Percentiles rank a stretch among this genome's conserved stretches.
Conservation (phyloP, 257 asterid genomes). For the Rauvolfia tetraphylla region DNA sequence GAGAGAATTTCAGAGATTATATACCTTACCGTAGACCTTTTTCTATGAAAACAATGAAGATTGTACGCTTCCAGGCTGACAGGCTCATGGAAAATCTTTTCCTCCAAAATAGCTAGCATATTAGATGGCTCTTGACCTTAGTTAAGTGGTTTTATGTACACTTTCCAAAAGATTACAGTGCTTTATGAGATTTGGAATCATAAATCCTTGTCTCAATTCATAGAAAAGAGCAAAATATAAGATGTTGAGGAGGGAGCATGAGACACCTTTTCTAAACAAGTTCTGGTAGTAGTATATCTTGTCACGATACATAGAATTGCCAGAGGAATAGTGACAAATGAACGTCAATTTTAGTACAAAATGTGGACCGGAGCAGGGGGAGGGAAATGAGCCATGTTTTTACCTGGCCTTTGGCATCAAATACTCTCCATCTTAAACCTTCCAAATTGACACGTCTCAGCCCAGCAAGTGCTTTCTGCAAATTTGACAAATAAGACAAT, state of each 20-base stretch:
- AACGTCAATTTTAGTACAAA: not conserved
- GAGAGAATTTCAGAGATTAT: not conserved
- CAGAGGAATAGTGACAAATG: not conserved
- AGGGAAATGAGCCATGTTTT: not conserved
- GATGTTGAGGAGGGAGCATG: too few relatives aligned
- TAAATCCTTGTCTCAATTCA: not conserved
- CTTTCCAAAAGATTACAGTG: not conserved
- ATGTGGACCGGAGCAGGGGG: not conserved
- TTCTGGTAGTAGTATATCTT: too few relatives aligned
- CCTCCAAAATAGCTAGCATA: not conserved
- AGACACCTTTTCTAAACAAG: not conserved
- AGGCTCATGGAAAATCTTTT: not conserved
- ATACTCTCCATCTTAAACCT: slow-evolving; percentile 91
- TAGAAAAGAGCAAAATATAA: not conserved
- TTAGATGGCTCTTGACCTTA: not conserved
- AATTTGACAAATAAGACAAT: not conserved
- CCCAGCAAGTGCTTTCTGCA: slow-evolving; percentile 90
- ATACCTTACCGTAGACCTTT: not conserved
- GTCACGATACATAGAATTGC: not conserved
- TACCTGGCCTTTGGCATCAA: slow-evolving; percentile 98
- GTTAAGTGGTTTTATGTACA: not conserved
- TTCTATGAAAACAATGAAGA: not conserved
- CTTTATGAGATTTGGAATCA: not conserved
- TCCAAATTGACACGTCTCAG: slow-evolving; percentile 73
- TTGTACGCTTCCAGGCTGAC: not conserved